Percentiles rank a stretch among this genome's conserved stretches.
These are phyloP conservation scores for Alternaria sp. DNA, from an alignment of 2,329 filamentous ascomycete genomes.

Conservation along the genomic window DNA sequence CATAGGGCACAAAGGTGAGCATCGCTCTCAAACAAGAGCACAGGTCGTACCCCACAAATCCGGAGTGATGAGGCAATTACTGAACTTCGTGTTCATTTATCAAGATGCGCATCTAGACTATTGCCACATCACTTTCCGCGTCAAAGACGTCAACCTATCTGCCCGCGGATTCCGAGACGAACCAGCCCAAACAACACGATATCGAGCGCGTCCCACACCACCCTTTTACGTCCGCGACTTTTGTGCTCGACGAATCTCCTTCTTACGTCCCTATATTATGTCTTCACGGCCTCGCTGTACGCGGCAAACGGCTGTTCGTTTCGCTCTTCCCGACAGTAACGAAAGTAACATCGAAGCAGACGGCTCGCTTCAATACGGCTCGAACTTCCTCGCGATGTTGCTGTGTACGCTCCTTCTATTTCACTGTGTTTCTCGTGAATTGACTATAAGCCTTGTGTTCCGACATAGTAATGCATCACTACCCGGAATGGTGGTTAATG, in stretches of 20 bases:
- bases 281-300: background rate
- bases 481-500: background rate
- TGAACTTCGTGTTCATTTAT: background rate
- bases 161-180: background rate
- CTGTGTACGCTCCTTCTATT: background rate
- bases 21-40: background rate
- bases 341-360: background rate
- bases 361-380: background rate
- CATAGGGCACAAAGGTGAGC: background rate
- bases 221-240: background rate
- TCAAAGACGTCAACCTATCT: background rate
- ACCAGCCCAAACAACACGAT: background rate
- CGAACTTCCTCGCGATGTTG: background rate
- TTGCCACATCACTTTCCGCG: background rate
- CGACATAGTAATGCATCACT: background rate
- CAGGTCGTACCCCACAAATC: background rate
- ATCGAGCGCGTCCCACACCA: background rate
- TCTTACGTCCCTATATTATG: background rate
- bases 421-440: background rate
- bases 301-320: background rate
- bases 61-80: background rate
- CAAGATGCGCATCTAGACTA: background rate
- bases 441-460: background rate
- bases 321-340: background rate
- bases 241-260: background rate